Evolutionary conservation across 495 filamentous ascomycete species (phyloP), one percentile per base, ranked within the genome.

Genomic region (Trichoderma reesei): DNA sequence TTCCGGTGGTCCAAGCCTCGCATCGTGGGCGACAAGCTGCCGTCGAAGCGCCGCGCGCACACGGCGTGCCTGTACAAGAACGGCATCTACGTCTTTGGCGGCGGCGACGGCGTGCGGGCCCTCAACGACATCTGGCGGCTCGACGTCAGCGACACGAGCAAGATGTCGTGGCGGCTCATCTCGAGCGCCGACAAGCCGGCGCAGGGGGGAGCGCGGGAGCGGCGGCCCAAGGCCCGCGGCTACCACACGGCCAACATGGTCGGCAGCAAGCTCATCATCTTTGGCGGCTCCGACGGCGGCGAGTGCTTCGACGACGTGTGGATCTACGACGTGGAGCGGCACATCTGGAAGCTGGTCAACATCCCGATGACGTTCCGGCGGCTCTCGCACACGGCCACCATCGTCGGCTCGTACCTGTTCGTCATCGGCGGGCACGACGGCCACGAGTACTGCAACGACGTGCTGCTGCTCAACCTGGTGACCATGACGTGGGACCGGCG

Each of bases 181-280:
- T 83, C 81, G 3, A 73, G 76, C 26, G 73, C 76, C 36, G 63
- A 65, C 31, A 61, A 65, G 41, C 8, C 71, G 16, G 63, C 67
- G 26, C 44, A 67, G 9, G 61, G 65, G 56, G 63, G n/a, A n/a
- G n/a, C 63, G 10, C 71, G 68, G 41, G 74, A 74, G 1, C 66
- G 71, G 44, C 74, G 76, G 31, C 85, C 85, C 10, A 84, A 84
- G 67, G 83, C 85, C 34, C 73, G 85, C 44, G 85, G 85, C 11
- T 88, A 88, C 66, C 85, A 88, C 69, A 88, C 85, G 14, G 85
- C 85, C 41, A 87, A 87, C 70, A 87, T 88, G 81, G 85, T 88
- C 41, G 85, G 85, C 39, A 77, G 75, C 68, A 88, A 88, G 71
- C 78, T 88, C 38, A 87, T 88, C 68, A 83, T 88, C 60, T 88